These are phyloP conservation scores for Apiotrichum gracile DNA, from an alignment of 1,284 basidiomycete species.

Conservation along the genomic window DNA sequence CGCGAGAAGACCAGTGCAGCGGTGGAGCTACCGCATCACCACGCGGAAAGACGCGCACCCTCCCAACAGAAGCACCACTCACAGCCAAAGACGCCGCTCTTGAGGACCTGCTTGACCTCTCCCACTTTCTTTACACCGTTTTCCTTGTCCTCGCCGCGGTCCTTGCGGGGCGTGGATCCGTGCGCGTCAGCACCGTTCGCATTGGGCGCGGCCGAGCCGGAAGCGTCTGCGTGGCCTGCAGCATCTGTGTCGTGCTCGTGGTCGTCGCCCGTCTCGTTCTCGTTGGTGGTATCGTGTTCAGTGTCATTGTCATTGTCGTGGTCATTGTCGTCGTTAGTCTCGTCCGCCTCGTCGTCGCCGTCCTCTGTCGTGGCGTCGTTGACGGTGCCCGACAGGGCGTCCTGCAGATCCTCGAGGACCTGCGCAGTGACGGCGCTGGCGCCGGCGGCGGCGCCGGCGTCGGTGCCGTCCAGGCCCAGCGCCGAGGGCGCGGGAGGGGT, in stretches of 20 bases:
- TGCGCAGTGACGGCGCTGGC: background rate
- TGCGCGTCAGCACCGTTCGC: slow-evolving; percentile 4
- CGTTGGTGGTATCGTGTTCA: background rate
- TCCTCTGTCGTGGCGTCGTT: background rate
- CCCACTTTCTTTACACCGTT: slow-evolving; percentile 15
- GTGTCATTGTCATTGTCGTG: background rate
- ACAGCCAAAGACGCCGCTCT: slow-evolving; percentile 43
- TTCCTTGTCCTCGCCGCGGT: slow-evolving; percentile 9
- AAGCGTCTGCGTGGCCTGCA: background rate
- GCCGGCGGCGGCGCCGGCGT: slow-evolving; percentile 33
- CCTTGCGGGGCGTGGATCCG: background rate
- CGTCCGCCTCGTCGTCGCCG: background rate
- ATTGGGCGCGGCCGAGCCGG: background rate
- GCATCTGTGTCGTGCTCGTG: background rate
- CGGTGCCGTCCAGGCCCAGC: background rate
- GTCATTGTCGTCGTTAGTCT: background rate
- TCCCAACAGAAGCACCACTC: background rate
- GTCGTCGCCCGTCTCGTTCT: background rate
- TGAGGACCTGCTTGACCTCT: slow-evolving; percentile 40
- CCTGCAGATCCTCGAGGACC: background rate
- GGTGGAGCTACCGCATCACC: background rate
- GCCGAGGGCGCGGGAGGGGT: background rate
- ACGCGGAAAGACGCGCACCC: background rate
- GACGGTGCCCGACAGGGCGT: background rate
- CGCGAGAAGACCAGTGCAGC: background rate